Conservation (phyloP, 805 yeast species). For the Cyberlindnera amylophila region DNA sequence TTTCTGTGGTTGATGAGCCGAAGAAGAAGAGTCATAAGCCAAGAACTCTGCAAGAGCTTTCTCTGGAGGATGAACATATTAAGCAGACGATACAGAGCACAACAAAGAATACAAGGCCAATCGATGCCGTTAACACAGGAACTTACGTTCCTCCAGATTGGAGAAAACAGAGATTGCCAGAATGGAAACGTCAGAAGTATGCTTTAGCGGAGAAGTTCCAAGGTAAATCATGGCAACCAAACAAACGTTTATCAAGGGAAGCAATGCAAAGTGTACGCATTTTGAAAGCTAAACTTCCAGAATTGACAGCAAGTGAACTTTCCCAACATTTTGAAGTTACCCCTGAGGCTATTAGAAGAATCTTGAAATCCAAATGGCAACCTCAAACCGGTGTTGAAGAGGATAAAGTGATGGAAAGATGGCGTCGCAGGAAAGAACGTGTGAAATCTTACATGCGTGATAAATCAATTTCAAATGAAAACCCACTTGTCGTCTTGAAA, state of each 20-base stretch:
- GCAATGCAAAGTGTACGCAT: slow-evolving; percentile 62
- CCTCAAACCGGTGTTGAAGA: slow-evolving; percentile 55
- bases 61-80: background rate
- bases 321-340: slow-evolving; percentile 65
- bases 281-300: slow-evolving; percentile 55
- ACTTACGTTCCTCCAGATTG: slow-evolving; percentile 37
- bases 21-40: slow-evolving; percentile 8
- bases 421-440: slow-evolving; percentile 46
- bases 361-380: slow-evolving; percentile 70
- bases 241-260: slow-evolving; percentile 59
- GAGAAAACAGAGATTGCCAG: slow-evolving; percentile 46
- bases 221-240: slow-evolving; percentile 61
- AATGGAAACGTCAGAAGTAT: slow-evolving; percentile 68
- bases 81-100: background rate
- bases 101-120: slow-evolving; percentile 3
- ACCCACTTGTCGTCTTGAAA: slow-evolving; percentile 10
- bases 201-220: slow-evolving; percentile 60
- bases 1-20: background rate
- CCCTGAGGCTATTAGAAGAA: slow-evolving; percentile 80
- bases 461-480: background rate
- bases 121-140: slow-evolving; percentile 10
- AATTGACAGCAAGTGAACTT: slow-evolving; percentile 53
- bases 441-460: slow-evolving; percentile 23
- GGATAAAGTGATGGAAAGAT: slow-evolving; percentile 43
- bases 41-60: slow-evolving; percentile 2